Evolutionary conservation across 1,139 yeast genomes (phyloP), one percentile per base, ranked within the genome.

Genomic region (Debaryomyces robertsiae): DNA sequence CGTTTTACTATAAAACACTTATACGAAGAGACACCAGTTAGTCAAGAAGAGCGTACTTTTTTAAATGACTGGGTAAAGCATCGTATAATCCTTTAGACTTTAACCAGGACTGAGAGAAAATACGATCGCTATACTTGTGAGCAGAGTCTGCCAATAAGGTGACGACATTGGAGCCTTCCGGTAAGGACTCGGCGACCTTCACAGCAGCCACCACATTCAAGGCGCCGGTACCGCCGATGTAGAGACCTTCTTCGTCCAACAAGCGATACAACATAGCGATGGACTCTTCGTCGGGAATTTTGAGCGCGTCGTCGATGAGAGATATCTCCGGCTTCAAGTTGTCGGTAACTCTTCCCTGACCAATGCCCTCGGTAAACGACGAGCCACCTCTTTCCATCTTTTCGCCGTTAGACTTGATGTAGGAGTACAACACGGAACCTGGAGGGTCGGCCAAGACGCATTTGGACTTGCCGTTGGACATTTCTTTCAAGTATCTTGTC

Each of bases 311-410:
- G 53, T 89, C 85, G 36, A 87, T 75, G 16, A 77, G 56, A 13
- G 75, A 83, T 25, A 89, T 65, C 48, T 88, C 96, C 28, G 82
- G 87, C 30, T 73, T 71, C 63, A 90, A 75, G 60, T 90, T 90
- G 47, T 79, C 85, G 6, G 97, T 90, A 53, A 90, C 84, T 53
- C 97, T 77, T 36, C 96, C 96, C 65, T 90, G 97, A 27, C 97
- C 97, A 64, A 90, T 88, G 30, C 97, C 97, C 65, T 90, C 97
- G 13, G 96, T 90, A 63, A 91, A 89, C 1, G 95, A 85, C 2
- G 86, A 77, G 19, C 96, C 96, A 2, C 79, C 79, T 52, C 90
- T 75, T 28, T 77, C 79, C 53, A 79, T 64, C 33, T 76, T 71
- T 54, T 79, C 68, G 15, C 90, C 89, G 11, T 79, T 78, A 7